Evolutionary conservation across 257 asterid genomes (phyloP), one percentile per base, ranked within the genome.

Genomic region (Capsicum chinense): DNA sequence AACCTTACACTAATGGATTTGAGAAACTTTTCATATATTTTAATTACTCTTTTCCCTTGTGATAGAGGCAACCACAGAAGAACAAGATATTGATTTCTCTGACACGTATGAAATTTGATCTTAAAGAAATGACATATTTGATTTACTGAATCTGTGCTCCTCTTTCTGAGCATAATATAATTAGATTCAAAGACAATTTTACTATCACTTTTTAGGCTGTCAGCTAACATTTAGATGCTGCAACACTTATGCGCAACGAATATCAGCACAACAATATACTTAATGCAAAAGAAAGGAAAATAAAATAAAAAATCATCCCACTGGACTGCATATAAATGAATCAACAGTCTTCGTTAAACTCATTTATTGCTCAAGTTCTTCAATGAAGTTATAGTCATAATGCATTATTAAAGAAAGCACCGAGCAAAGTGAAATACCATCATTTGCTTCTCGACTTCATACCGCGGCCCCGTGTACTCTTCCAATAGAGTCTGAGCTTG

Each of bases 361-460:
- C 42, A 11, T 48, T 73, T 19, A 21, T 73, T 19, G 19, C 42
- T 73, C 80, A 48, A 50, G 8, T 73, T 47, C 19, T 11, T 48
- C 59, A 73, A 26, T 54, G 64, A 78, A 78, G 64, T 15, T 78
- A 26, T 4, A 13, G 26, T 26, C 50, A 7, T 26, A 14, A 78
- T 52, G 63, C 63, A 76, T 76, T 16, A 33, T 73, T 76, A 7
- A 52, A 13, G 37, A 70, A 76, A 76, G 42, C 3, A 1, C 26
- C 15, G 44, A 52, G 50, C 48, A 42, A 35, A 86, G 68, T 70
- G 67, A 26, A 73, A 57, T 91, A 95, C 99, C 98, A 89, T 89
- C 90, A 88, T 89, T 88, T 90, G 97, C 93, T 89, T 93, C 90
- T 97, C 99, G 79, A 97, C 90, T 87, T 92, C 98, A 69, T 88